These are phyloP conservation scores for Domatiomyces globalis DNA, from an alignment of 2,329 filamentous ascomycete genomes.

Conservation along the genomic window DNA sequence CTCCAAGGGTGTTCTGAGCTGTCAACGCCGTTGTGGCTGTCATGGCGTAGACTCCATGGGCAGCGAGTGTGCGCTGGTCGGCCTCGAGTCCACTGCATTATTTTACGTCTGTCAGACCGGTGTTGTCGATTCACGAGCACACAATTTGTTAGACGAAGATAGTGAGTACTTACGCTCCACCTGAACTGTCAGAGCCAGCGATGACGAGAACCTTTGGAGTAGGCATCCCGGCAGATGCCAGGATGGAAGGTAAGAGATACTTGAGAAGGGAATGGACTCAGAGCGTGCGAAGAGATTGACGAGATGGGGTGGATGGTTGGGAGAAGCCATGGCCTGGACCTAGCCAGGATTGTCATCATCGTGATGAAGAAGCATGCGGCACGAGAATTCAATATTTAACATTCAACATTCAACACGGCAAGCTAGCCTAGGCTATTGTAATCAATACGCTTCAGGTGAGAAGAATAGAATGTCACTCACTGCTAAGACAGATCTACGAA, in stretches of 20 bases:
- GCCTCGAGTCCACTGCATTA: constrained; percentile 68
- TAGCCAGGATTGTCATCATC: too few species aligned
- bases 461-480: too few species aligned
- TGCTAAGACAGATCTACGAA: not conserved
- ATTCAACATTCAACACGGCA: too few species aligned
- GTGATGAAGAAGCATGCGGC: too few species aligned
- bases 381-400: too few species aligned
- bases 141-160: constrained; percentile 1
- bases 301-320: not conserved
- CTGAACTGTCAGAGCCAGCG: constrained; percentile 80
- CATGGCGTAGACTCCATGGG: constrained; percentile 89
- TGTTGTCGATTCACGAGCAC: too few species aligned
- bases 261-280: not conserved
- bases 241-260: not conserved
- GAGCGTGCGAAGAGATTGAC: not conserved
- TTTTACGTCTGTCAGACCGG: constrained; percentile 5
- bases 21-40: constrained; percentile 90
- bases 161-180: constrained; percentile 56
- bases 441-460: too few species aligned
- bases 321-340: too few species aligned
- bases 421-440: too few species aligned
- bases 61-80: constrained; percentile 85
- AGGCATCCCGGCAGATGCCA: constrained; percentile 20
- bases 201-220: constrained; percentile 56
- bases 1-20: constrained; percentile 84